Base-by-base conservation (phyloP, 495 filamentous ascomycete genomes). In the Neurospora sp. region DNA sequence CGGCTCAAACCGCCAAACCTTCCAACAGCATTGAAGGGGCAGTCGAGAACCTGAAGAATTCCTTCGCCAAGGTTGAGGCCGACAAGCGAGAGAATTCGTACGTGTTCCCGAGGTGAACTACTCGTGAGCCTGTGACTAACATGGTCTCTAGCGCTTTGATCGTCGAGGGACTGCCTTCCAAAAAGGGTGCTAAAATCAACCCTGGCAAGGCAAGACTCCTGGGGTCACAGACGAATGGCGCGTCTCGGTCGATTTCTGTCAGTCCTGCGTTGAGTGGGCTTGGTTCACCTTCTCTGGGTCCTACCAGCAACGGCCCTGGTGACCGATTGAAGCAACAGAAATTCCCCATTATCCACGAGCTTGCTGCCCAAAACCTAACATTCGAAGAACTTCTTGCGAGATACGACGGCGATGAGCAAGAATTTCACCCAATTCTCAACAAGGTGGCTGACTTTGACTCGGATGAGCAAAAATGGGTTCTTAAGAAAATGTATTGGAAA, bases 401-500 rank as follows among this genome's bases (percentile, higher is more conserved):
- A 73, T 85, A 86, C 81, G 87, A 86, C n/a, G 76, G 76, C 1
- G 76, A 84, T 24, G 88, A 90, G 54, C 84, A 90, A 39, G 90
- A 91, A 69, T 83, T 87, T 39, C 82, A 82, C 48, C 78, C 87
- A 21, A 86, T 87, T 13, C 82, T 89, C 48, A 87, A 89, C 39
- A 87, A 88, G 72, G 86, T 90, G 69, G 89, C 89, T 36, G 87
- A 89, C 71, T 85, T 90, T 62, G 79, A 82, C 71, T 69, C 77
- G 39, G 84, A 88, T 54, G 80, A 83, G 4, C 86, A 88, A 76
- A 92, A 92, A 73, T 94, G 89, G 84, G 85, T 86, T 71, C 82
- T 95, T 69, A 88, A 84, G 76, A 92, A 92, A 78, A 89, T 88
- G 74, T 85, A 85, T 54, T 97, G 90, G 85, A 93, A 91, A 77